Evolutionary conservation across 805 yeast genomes (phyloP), one percentile per base, ranked within the genome.

Genomic region (Pichia membranifaciens): DNA sequence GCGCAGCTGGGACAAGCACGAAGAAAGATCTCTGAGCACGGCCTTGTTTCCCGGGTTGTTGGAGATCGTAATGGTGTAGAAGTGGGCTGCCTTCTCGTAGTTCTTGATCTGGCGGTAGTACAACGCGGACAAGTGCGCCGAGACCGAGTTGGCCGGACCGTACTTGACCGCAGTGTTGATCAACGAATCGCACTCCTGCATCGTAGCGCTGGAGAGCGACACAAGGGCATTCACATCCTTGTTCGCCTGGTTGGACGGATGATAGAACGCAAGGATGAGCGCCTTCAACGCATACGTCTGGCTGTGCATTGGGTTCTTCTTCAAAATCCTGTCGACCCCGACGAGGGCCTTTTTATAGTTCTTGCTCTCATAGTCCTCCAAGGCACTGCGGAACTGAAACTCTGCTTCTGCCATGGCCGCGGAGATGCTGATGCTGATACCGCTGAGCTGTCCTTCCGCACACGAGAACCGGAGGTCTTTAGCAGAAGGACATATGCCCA

Each of bases 261-360:
- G 51, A 39, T 47, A 45, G 34, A 47, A 49, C 1, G 49, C 20
- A n/a, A 34, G 35, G 48, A 79, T 69, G 45, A 95, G 72, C 2
- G 95, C 98, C 66, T 91, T 91, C 58, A 93, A 72, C 3, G 96
- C 87, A 47, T 86, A 68, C 3, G 95, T 79, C 58, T 87, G 95
- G 23, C 89, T 83, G 64, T 87, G 89, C 43, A 70, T 72, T 15
- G 87, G 74, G 58, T 81, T 80, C 58, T 86, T 87, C 70, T 87
- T 87, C 58, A 91, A 66, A 55, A 86, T 76, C 32, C 76, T 69
- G 44, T 93, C 97, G 38, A 87, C 76, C 25, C 81, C 61, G 61
- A 86, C 86, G 57, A 90, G 66, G 1, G 96, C 79, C 58, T 91
- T 89, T 62, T 87, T 87, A 71, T 90, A 90, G 64, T 88, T 89